Base-by-base conservation (phyloP, 208 protist species). In the Strigomonas galati region DNA sequence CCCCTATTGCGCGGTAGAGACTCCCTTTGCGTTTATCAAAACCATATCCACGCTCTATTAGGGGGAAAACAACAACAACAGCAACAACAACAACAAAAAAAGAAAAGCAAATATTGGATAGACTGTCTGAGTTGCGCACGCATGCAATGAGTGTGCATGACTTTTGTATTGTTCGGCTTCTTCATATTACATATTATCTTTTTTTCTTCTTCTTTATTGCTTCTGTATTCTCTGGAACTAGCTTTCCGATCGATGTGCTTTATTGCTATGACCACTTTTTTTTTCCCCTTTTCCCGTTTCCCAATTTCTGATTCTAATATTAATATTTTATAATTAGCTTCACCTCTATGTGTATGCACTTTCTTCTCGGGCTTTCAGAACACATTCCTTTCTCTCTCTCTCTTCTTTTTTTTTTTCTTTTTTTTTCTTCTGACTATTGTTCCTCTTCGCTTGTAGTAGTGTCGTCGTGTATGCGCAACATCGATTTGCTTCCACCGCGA, bases 1-100 rank as follows among this genome's bases (percentile, higher is more conserved):
- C 69, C 85, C 85, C 0, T 94, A 94, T 58, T 94, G 88, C 72
- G 62, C 67, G 1, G 69, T 66, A 23, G 75, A 81, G 12, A 85
- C 80, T 0, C 30, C 67, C 4, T 40, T 81, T 14, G 69, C 66
- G 37, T 30, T 78, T 21, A 64, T 81, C 31, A 24, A 85, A 27
- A 86, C 77, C 21, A 69, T 94, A 0, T 82, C 73, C 7, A 91
- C 82, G 54, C 61, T 94, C 24, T 89, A 77, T 65, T 80, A 48
- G 31, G 35, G 35, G 35, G 35, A 40, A 10, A 40, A 40, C n/a
- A n/a, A n/a, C n/a, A n/a, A n/a, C n/a, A n/a, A n/a, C n/a, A n/a
- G n/a, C n/a, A n/a, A n/a, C n/a, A n/a, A n/a, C n/a, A n/a, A n/a
- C n/a, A n/a, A n/a, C n/a, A n/a, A n/a, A n/a, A n/a, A n/a, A n/a